These are phyloP conservation scores for Pichia nanzhaoensis DNA, from an alignment of 805 yeast genomes.

Conservation along the genomic window DNA sequence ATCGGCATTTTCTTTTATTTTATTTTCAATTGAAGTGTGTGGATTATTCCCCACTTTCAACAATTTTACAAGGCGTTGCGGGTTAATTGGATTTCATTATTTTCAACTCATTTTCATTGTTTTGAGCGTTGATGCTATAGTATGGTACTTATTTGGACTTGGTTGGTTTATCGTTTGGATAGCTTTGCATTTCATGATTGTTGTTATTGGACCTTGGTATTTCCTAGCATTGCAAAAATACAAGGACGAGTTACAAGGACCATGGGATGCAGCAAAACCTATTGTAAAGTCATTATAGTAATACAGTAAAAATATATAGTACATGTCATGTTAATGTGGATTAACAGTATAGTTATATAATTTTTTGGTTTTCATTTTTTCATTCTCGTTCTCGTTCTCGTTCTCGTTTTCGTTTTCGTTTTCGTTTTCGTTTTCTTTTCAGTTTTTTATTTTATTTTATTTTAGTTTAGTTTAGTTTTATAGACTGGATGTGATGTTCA, in stretches of 20 bases:
- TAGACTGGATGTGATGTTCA: slow-evolving; percentile 12
- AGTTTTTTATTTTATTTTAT: background rate
- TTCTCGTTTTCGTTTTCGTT: too few species aligned
- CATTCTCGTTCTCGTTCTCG: background rate
- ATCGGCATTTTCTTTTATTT: slow-evolving; percentile 76
- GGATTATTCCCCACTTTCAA: slow-evolving; percentile 70
- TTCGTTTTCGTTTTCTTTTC: too few species aligned
- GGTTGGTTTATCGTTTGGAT: slow-evolving; percentile 45
- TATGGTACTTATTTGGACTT: slow-evolving; percentile 34
- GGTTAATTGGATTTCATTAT: slow-evolving; percentile 28
- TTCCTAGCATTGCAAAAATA: slow-evolving; percentile 67
- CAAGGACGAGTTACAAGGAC: slow-evolving; percentile 83
- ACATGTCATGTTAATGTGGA: background rate
- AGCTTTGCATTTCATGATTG: slow-evolving; percentile 39
- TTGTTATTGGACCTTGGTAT: slow-evolving; percentile 60
- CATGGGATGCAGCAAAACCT: slow-evolving; percentile 89
- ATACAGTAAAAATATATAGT: background rate
- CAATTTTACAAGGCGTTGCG: slow-evolving; percentile 45
- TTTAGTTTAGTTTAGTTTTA: background rate
- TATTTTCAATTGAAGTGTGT: slow-evolving; percentile 63
- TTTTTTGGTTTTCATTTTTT: background rate
- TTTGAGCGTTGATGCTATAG: slow-evolving; percentile 28
- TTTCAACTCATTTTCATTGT: slow-evolving; percentile 27
- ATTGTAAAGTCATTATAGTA: slow-evolving; percentile 34
- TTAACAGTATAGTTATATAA: background rate